A percentile compares a stretch with the other conserved stretches of the same genome.
Evolutionary conservation across 495 filamentous ascomycete genomes (phyloP).

Genomic region (Neurospora hispaniola): DNA sequence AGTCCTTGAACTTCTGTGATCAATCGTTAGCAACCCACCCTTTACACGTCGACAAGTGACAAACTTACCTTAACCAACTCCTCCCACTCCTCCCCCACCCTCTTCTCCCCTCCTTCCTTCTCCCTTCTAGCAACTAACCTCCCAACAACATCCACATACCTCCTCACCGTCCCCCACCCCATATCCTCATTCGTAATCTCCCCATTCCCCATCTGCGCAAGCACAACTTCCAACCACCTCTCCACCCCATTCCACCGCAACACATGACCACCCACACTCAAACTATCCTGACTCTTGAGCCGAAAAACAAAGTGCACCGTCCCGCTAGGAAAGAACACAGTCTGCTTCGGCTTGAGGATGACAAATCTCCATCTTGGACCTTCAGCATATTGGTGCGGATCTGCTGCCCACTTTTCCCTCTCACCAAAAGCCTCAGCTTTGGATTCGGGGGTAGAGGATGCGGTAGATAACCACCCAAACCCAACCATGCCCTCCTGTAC

Average conservation of each 20-base stretch:
- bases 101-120: background rate
- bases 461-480: background rate
- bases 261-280: background rate
- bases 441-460: background rate
- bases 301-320: background rate
- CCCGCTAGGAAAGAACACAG: background rate
- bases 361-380: background rate
- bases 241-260: background rate
- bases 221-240: background rate
- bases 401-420: background rate
- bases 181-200: background rate
- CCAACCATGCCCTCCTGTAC: background rate
- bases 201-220: background rate
- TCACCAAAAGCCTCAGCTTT: background rate
- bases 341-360: background rate
- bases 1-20: background rate
- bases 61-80: background rate
- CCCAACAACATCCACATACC: background rate
- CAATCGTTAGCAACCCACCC: background rate
- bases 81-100: background rate
- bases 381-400: background rate
- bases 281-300: background rate
- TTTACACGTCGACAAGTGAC: background rate
- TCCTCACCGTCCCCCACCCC: background rate
- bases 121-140: background rate